Conservation (phyloP, 2,329 filamentous ascomycete species). For the Penicillium brasilianum region DNA sequence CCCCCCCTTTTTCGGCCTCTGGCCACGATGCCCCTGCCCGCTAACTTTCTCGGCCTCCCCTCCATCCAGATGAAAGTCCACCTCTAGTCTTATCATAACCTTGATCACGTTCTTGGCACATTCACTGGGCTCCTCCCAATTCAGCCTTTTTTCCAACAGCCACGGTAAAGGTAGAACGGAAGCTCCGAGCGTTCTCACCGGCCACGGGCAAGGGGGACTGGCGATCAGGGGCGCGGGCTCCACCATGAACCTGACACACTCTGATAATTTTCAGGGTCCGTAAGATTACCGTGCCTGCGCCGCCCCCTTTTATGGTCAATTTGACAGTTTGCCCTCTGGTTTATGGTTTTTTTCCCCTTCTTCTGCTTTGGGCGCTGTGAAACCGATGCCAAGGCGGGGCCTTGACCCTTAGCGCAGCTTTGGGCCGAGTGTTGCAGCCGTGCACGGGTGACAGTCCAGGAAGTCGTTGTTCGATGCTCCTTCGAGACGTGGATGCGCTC, state of each 20-base stretch:
- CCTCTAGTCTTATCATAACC: background rate
- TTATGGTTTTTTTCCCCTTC: background rate
- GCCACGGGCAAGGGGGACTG: constrained; percentile 12
- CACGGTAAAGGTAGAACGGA: background rate
- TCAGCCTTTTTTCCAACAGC: background rate
- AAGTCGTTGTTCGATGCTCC: background rate
- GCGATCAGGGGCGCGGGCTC: constrained; percentile 24
- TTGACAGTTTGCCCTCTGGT: constrained; percentile 1
- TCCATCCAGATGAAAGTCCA: background rate
- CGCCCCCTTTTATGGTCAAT: constrained; percentile 7
- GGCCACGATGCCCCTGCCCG: background rate
- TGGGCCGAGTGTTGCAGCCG: background rate
- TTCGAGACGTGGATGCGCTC: background rate
- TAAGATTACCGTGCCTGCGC: constrained; percentile 8
- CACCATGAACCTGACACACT: constrained; percentile 15
- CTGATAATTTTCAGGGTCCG: constrained; percentile 21
- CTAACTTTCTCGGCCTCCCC: background rate
- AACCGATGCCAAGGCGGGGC: constrained; percentile 21
- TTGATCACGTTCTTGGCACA: background rate
- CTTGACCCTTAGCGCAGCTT: background rate
- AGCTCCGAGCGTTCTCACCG: background rate
- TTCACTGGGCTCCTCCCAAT: background rate
- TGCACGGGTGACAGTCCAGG: background rate
- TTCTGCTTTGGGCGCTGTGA: constrained; percentile 1
- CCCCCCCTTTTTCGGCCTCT: background rate